Conservation (phyloP, 305 asterid genomes). For the Fraxinus baroniana region DNA sequence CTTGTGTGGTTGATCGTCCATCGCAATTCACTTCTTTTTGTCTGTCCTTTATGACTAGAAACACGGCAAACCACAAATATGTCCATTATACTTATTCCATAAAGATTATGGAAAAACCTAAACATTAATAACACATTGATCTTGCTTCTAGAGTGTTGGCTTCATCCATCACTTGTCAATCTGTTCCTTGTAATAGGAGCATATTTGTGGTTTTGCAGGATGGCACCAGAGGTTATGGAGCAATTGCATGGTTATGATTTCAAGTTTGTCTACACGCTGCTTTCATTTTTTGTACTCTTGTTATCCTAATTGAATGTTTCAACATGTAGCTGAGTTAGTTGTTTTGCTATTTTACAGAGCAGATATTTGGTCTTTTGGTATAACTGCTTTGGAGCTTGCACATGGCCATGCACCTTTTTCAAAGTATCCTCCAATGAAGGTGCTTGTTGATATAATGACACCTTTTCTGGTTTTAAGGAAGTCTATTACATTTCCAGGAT, state of each 20-base stretch:
- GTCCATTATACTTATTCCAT: neutral
- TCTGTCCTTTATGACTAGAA: constrained; percentile 12
- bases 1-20: neutral
- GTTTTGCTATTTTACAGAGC: constrained; percentile 55
- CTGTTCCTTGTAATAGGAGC: constrained; percentile 21
- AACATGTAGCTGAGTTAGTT: constrained; percentile 18
- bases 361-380: constrained; percentile 99
- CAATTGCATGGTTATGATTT: constrained; percentile 95
- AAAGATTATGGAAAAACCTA: neutral
- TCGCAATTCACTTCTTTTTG: neutral
- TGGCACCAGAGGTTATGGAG: constrained; percentile 99
- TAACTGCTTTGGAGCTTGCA: constrained; percentile 99
- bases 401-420: constrained; percentile 99
- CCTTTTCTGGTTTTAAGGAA: constrained; percentile 5
- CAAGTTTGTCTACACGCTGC: constrained; percentile 59
- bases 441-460: constrained; percentile 23
- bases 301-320: constrained; percentile 16
- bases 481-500: neutral
- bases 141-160: constrained; percentile 17
- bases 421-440: constrained; percentile 99
- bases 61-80: neutral
- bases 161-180: constrained; percentile 16
- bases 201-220: constrained; percentile 54
- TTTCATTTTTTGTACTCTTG: constrained; percentile 14
- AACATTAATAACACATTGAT: neutral